Evolutionary conservation across 1,139 yeast species (phyloP).

Genomic region (Blastobotrys petasosporus): DNA sequence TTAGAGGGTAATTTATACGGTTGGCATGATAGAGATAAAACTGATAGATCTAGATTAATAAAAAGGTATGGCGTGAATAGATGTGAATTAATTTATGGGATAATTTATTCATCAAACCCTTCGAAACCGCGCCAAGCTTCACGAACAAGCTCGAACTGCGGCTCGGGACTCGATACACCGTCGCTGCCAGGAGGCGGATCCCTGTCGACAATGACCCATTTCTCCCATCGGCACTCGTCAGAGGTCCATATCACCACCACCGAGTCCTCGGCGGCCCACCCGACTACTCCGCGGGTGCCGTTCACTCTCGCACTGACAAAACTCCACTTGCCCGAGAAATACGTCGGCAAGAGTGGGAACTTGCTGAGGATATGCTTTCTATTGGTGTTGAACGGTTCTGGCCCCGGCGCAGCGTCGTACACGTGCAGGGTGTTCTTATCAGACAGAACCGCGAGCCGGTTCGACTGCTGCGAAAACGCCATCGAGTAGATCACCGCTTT

Average conservation of each 20-base stretch:
- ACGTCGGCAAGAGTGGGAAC: slow-evolving; percentile 66
- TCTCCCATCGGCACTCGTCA: slow-evolving; percentile 73
- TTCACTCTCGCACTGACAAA: slow-evolving; percentile 69
- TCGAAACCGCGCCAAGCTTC: slow-evolving; percentile 74
- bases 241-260: slow-evolving; percentile 65
- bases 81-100: too few species aligned
- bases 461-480: slow-evolving; percentile 73
- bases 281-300: slow-evolving; percentile 52
- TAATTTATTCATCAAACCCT: slow-evolving; percentile 17
- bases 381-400: slow-evolving; percentile 26
- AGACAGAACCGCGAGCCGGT: slow-evolving; percentile 74
- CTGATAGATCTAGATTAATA: not conserved
- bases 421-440: slow-evolving; percentile 88
- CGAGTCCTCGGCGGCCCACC: slow-evolving; percentile 70
- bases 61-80: not conserved
- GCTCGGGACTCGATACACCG: slow-evolving; percentile 21
- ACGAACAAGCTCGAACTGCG: slow-evolving; percentile 55
- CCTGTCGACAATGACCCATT: slow-evolving; percentile 60
- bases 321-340: slow-evolving; percentile 86
- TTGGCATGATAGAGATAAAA: not conserved
- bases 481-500: slow-evolving; percentile 74
- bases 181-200: slow-evolving; percentile 21
- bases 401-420: slow-evolving; percentile 40
- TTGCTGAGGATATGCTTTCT: slow-evolving; percentile 63
- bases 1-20: too few species aligned